Evolutionary conservation across 345 rosid species (phyloP).

Genomic region (Physaria fendleri): DNA sequence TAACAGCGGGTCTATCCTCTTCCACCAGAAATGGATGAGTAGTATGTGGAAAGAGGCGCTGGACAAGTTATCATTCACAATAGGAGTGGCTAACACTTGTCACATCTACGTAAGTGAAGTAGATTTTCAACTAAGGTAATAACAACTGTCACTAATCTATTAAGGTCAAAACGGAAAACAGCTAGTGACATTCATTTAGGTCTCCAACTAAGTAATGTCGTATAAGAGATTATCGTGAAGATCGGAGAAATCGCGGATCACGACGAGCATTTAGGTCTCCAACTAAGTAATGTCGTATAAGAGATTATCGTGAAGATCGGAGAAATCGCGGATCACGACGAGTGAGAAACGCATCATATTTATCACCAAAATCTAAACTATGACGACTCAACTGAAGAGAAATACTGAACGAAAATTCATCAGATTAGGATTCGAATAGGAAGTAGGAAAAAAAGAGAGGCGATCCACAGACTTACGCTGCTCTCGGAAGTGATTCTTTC

Average conservation of each 20-base stretch:
- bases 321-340: no score
- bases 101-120: neutral
- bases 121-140: neutral
- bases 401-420: neutral
- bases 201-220: no score
- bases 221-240: no score
- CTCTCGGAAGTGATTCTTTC: slow-evolving; percentile 65
- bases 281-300: no score
- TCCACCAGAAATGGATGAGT: no score
- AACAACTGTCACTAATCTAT: no score
- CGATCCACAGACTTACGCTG: slow-evolving; percentile 29
- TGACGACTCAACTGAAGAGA: neutral
- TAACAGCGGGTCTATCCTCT: no score
- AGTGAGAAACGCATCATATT: neutral
- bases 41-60: neutral
- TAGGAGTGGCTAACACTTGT: neutral
- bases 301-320: no score
- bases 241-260: no score
- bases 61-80: neutral
- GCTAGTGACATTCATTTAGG: no score
- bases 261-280: no score
- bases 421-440: neutral
- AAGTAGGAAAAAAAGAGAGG: neutral
- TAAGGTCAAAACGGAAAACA: no score
- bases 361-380: slow-evolving; percentile 9